Evolutionary conservation across 108 stramenopile species (phyloP).

Genomic region (Nannochloropsis granulata): DNA sequence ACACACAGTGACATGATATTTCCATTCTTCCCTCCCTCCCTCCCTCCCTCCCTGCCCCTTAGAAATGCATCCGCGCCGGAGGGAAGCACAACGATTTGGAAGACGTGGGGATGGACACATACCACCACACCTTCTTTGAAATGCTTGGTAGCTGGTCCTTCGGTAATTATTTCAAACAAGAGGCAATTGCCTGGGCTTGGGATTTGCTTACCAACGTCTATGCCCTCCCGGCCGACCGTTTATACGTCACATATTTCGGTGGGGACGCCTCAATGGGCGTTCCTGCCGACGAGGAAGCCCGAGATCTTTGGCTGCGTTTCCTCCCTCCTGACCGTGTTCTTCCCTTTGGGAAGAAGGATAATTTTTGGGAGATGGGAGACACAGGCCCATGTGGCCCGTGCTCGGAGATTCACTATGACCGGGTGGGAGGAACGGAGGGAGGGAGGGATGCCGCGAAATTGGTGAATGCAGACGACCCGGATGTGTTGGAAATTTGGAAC

Average conservation of each 20-base stretch:
- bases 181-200: conserved; percentile 39
- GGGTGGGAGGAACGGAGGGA: conserved; percentile 18
- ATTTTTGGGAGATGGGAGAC: conserved; percentile 47
- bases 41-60: not conserved
- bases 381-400: conserved; percentile 42
- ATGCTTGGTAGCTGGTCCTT: conserved; percentile 45
- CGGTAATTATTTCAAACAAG: conserved; percentile 21
- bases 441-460: conserved; percentile 69
- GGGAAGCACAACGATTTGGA: conserved; percentile 47
- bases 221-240: conserved; percentile 28
- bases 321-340: conserved; percentile 38
- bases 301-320: conserved; percentile 37
- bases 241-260: conserved; percentile 45
- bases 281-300: conserved; percentile 34
- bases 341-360: conserved; percentile 35
- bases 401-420: conserved; percentile 41
- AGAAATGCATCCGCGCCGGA: conserved; percentile 45
- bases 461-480: conserved; percentile 55
- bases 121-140: conserved; percentile 48
- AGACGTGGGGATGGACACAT: conserved; percentile 41
- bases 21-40: not conserved
- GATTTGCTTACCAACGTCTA: conserved; percentile 30
- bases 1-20: not conserved
- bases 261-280: conserved; percentile 37
- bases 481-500: conserved; percentile 43